phyloP scores from a whole-genome alignment of 257 asterid species.

The Echium plantagineum region DNA sequence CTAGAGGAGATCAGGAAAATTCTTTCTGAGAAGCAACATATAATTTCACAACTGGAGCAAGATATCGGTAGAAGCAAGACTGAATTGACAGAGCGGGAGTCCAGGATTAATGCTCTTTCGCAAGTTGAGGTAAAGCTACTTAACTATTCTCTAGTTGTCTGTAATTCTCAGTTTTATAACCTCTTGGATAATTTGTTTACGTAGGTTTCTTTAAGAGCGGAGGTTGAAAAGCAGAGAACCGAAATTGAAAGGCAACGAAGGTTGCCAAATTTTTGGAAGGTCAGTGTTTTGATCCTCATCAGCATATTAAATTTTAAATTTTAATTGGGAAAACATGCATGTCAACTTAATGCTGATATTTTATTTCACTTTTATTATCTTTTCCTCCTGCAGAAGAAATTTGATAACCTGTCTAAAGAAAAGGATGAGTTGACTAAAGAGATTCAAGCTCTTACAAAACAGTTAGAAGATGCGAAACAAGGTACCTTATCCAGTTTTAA shows the following conservation, averaged over 20 bases:
- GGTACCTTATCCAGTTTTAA: slow-evolving; percentile 11
- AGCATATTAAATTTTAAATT: too few species aligned
- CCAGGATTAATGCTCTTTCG: slow-evolving; percentile 41
- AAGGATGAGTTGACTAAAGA: slow-evolving; percentile 51
- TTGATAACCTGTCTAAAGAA: slow-evolving; percentile 45
- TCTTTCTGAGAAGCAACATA: slow-evolving; percentile 52
- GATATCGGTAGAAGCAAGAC: slow-evolving; percentile 52
- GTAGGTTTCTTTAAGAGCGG: slow-evolving; percentile 48
- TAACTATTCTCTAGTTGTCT: not conserved
- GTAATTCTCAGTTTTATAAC: not conserved
- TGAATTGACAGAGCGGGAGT: slow-evolving; percentile 52
- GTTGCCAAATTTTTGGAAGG: slow-evolving; percentile 16
- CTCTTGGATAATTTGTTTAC: not conserved
- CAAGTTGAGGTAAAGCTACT: slow-evolving; percentile 32
- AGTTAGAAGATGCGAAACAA: slow-evolving; percentile 62
- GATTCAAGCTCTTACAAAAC: slow-evolving; percentile 50
- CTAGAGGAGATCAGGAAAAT: slow-evolving; percentile 48
- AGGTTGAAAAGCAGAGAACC: slow-evolving; percentile 26
- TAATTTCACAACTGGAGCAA: slow-evolving; percentile 43
- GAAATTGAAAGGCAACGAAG: slow-evolving; percentile 30
- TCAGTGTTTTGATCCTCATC: not conserved
- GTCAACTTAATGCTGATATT: slow-evolving; percentile 1
- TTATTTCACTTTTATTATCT: not conserved
- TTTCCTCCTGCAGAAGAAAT: slow-evolving; percentile 22
- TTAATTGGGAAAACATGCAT: not conserved